phyloP scores from a whole-genome alignment of 2,329 filamentous ascomycete genomes.

The Epichloe elymi region DNA sequence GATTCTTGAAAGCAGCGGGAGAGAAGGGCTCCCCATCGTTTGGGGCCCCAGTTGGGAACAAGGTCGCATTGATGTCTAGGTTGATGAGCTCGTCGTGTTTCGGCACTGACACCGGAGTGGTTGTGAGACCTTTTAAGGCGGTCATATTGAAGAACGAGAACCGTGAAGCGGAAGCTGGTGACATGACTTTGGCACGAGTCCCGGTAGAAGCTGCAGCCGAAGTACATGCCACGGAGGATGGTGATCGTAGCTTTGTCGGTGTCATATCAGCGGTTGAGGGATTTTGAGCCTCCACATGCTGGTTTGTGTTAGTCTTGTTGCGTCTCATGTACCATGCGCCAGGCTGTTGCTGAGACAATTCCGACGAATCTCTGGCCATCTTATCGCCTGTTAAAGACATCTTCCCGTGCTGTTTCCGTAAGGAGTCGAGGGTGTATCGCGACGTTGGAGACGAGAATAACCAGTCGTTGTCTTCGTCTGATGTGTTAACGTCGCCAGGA shows the following conservation, averaged over 20 bases:
- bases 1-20: slow-evolving; percentile 45
- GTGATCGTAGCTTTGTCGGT: slow-evolving; percentile 4
- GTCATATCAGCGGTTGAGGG: neutral
- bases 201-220: neutral
- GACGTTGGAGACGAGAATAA: slow-evolving; percentile 2
- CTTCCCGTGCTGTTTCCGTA: slow-evolving; percentile 9
- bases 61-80: slow-evolving; percentile 39
- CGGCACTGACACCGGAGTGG: slow-evolving; percentile 12
- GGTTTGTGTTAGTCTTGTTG: slow-evolving; percentile 4
- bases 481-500: neutral
- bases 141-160: slow-evolving; percentile 34
- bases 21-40: slow-evolving; percentile 38
- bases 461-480: slow-evolving; percentile 1
- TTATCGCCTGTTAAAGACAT: slow-evolving; percentile 21
- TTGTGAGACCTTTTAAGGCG: slow-evolving; percentile 21
- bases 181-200: slow-evolving; percentile 3
- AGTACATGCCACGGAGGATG: neutral
- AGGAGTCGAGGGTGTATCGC: slow-evolving; percentile 12
- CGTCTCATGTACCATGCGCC: slow-evolving; percentile 14
- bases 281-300: neutral
- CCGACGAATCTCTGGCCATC: slow-evolving; percentile 6
- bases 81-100: slow-evolving; percentile 40
- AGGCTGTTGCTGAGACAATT: slow-evolving; percentile 7
- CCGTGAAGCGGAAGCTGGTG: slow-evolving; percentile 16
- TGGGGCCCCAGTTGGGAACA: slow-evolving; percentile 35